Conservation (phyloP, 805 yeast species). For the Cyberlindnera samutprakarnensis region DNA sequence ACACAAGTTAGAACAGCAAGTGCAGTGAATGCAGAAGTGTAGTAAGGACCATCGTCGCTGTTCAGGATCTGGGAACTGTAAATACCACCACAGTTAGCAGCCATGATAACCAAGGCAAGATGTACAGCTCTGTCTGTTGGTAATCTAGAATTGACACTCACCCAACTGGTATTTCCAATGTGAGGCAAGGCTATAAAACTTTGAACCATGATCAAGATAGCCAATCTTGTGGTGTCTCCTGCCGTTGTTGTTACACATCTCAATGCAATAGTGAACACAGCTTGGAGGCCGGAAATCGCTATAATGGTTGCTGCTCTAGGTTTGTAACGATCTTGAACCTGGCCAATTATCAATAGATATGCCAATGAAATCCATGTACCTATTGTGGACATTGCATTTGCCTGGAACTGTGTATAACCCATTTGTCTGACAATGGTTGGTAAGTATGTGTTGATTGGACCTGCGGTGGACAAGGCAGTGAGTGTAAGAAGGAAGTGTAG, state of each 20-base stretch:
- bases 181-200: not conserved
- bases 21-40: not conserved
- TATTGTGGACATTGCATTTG: slow-evolving; percentile 3
- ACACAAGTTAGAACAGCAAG: not conserved
- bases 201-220: not conserved
- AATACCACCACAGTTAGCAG: slow-evolving; percentile 5
- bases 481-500: not conserved
- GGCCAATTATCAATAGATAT: not conserved
- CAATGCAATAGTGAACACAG: not conserved
- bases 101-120: slow-evolving; percentile 3
- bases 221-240: not conserved
- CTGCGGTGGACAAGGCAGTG: not conserved
- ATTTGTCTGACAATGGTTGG: slow-evolving; percentile 2
- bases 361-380: slow-evolving; percentile 1
- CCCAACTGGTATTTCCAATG: not conserved
- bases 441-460: slow-evolving; percentile 1
- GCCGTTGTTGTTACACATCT: not conserved
- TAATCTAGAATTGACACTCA: not conserved
- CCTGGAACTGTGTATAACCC: slow-evolving; percentile 2
- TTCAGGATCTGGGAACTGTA: slow-evolving; percentile 1
- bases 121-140: slow-evolving; percentile 2
- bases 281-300: not conserved
- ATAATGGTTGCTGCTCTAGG: not conserved
- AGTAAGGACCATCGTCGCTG: slow-evolving; percentile 1
- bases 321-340: not conserved